phyloP scores from a whole-genome alignment of 352 stramenopile species.

The Phytophthora sojae region DNA sequence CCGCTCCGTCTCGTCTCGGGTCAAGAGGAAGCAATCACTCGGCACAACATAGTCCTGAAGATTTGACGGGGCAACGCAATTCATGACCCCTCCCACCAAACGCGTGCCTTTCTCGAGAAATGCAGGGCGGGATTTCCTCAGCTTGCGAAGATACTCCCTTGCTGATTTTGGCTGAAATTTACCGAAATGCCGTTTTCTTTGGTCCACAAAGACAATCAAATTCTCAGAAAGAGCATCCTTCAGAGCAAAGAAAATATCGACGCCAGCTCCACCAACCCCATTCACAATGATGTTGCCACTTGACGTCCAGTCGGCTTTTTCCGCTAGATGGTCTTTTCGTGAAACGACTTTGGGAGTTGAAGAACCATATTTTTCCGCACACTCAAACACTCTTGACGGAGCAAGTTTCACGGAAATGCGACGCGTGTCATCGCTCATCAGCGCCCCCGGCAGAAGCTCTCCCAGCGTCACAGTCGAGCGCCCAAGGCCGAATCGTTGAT shows the following conservation, averaged over 20 bases:
- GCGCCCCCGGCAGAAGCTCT: too few relatives aligned
- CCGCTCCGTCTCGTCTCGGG: slow-evolving; percentile 28
- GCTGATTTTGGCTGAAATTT: neutral
- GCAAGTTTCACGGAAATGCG: too few relatives aligned
- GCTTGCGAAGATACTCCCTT: neutral
- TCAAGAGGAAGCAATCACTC: slow-evolving; percentile 22
- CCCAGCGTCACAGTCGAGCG: too few relatives aligned
- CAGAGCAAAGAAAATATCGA: neutral
- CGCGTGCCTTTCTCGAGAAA: neutral
- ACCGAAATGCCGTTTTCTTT: neutral
- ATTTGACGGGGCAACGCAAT: neutral
- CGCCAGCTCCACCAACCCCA: neutral
- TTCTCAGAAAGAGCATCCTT: neutral
- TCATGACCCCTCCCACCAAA: neutral
- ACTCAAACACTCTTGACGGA: too few relatives aligned
- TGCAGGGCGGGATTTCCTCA: neutral
- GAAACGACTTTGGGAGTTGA: too few relatives aligned
- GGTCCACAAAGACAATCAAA: neutral
- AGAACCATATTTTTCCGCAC: too few relatives aligned
- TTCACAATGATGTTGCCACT: neutral
- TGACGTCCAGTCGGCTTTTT: neutral
- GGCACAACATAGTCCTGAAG: too few relatives aligned
- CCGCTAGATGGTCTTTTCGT: too few relatives aligned
- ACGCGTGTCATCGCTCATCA: too few relatives aligned
- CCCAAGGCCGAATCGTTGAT: too few relatives aligned